phyloP scores from a whole-genome alignment of 306 rosid genomes.

The Sphenostylis stenocarpa region DNA sequence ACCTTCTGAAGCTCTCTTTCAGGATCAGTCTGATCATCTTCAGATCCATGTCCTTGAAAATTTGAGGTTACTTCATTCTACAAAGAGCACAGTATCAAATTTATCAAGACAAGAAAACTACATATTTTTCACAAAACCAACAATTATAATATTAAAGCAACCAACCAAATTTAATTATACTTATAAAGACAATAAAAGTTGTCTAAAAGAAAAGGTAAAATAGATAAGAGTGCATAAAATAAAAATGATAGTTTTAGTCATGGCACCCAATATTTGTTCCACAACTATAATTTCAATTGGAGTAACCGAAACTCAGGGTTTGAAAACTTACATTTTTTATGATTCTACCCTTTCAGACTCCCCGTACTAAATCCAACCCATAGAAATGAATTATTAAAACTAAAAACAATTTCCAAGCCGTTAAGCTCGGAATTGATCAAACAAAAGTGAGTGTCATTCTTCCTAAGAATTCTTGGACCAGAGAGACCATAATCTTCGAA shows the following conservation, averaged over 20 bases:
- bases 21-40: slow-evolving; percentile 40
- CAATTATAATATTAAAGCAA: neutral
- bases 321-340: neutral
- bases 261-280: neutral
- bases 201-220: neutral
- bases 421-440: too few relatives aligned
- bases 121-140: neutral
- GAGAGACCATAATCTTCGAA: neutral
- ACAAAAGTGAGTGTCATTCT: too few relatives aligned
- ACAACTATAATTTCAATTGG: neutral
- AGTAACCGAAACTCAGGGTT: neutral
- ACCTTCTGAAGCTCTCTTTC: slow-evolving; percentile 57
- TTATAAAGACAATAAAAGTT: neutral
- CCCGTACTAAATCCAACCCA: neutral
- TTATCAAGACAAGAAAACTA: neutral
- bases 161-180: slow-evolving; percentile 11
- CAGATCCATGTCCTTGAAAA: slow-evolving; percentile 56
- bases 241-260: neutral
- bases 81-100: slow-evolving; percentile 4
- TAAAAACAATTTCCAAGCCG: too few relatives aligned
- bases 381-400: too few relatives aligned
- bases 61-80: slow-evolving; percentile 54
- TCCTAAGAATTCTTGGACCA: neutral
- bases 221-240: neutral
- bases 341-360: too few relatives aligned